A percentile compares a stretch with the other conserved stretches of the same genome.
Conservation (phyloP, 345 rosid species). For the Trapa incisa region DNA sequence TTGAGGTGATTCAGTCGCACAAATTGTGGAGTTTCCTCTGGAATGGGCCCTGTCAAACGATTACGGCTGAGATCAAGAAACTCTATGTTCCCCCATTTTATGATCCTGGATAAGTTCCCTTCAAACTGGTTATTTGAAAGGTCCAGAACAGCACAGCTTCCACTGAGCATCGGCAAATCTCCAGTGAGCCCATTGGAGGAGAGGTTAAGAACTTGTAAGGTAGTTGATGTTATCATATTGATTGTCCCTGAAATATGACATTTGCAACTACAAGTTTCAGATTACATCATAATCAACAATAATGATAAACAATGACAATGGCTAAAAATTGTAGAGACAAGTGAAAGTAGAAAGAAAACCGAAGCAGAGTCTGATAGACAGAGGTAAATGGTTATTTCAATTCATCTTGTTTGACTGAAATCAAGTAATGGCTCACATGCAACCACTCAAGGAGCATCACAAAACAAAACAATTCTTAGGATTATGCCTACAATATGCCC, state of each 20-base stretch:
- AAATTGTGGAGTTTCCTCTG: conserved; percentile 66
- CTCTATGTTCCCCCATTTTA: conserved; percentile 72
- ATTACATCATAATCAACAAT: not conserved
- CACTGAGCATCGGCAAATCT: conserved; percentile 82
- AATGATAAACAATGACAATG: no score
- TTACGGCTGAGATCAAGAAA: conserved; percentile 87
- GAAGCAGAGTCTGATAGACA: no score
- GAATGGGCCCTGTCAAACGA: conserved; percentile 55
- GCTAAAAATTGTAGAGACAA: no score
- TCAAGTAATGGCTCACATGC: no score
- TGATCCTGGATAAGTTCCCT: conserved; percentile 65
- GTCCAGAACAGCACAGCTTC: conserved; percentile 67
- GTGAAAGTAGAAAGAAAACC: no score
- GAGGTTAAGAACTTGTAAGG: conserved; percentile 53
- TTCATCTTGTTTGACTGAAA: no score
- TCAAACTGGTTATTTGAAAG: conserved; percentile 74
- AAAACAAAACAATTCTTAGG: not conserved
- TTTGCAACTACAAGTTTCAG: conserved; percentile 9
- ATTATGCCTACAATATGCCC: not conserved
- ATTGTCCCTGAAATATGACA: conserved; percentile 51
- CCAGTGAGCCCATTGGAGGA: conserved; percentile 70
- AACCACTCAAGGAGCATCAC: not conserved
- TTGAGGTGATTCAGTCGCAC: conserved; percentile 84
- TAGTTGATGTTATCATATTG: conserved; percentile 72
- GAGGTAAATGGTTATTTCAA: no score